These are phyloP conservation scores for Thermochaetoides dissita DNA, from an alignment of 2,329 filamentous ascomycete species.

Conservation along the genomic window DNA sequence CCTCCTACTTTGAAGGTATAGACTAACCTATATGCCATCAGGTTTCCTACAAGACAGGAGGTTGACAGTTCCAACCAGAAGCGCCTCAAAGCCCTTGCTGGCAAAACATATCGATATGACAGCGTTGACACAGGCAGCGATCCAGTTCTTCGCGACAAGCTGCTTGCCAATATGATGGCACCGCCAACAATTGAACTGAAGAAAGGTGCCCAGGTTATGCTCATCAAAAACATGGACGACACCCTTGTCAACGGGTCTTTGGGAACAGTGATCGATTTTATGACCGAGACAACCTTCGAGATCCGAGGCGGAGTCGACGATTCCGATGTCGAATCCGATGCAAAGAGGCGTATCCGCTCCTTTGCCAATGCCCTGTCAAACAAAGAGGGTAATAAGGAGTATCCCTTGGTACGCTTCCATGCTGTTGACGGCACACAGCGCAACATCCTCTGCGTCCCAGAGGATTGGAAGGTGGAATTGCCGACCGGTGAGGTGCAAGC, in stretches of 20 bases:
- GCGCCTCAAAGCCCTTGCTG: slow-evolving; percentile 59
- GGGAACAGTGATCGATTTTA: slow-evolving; percentile 72
- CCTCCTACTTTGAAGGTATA: not conserved
- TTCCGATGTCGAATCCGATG: slow-evolving; percentile 26
- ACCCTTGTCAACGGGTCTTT: slow-evolving; percentile 87
- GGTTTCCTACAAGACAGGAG: slow-evolving; percentile 78
- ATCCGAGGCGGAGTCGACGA: slow-evolving; percentile 21
- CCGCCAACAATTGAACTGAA: slow-evolving; percentile 69
- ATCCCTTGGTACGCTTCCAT: slow-evolving; percentile 73
- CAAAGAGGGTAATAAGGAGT: slow-evolving; percentile 46
- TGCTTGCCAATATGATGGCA: slow-evolving; percentile 86
- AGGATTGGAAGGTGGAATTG: slow-evolving; percentile 94
- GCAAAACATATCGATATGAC: slow-evolving; percentile 54
- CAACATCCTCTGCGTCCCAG: slow-evolving; percentile 67
- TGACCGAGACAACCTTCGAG: slow-evolving; percentile 33
- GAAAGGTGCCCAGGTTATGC: slow-evolving; percentile 90
- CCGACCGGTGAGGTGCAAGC: slow-evolving; percentile 90
- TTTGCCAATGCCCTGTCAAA: slow-evolving; percentile 21
- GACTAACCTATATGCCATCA: slow-evolving; percentile 17
- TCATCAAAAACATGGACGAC: slow-evolving; percentile 99
- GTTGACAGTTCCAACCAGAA: slow-evolving; percentile 74
- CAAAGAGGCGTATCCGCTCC: slow-evolving; percentile 14
- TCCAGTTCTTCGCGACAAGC: slow-evolving; percentile 53
- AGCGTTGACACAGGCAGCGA: slow-evolving; percentile 61
- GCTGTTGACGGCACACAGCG: slow-evolving; percentile 64